Base-by-base conservation (phyloP, 306 rosid genomes). In the Abrus pulchellus region DNA sequence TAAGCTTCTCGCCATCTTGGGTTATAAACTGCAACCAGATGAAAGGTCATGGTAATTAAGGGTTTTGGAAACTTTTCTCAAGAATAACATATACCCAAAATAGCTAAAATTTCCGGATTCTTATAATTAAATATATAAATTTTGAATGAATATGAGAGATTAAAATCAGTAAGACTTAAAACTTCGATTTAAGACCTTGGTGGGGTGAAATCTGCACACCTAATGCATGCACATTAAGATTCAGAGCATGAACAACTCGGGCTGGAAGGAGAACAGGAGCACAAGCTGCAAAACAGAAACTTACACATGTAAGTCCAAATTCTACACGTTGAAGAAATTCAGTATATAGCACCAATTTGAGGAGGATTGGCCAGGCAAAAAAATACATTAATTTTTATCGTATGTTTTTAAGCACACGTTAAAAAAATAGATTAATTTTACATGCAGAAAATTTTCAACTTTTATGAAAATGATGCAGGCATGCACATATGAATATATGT, bases 211-310 rank as follows among this genome's bases (percentile, higher is more conserved):
- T 44, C 73, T 90, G 94, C 49, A 88, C 59, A 59, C 93, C 91
- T 67, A 92, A 83, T 63, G 87, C 78, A 29, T 89, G 92, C 14
- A 92, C 93, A 57, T 92, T 83, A 38, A 92, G 90, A 53, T 92
- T 90, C 66, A 92, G 93, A 80, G 97, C 97, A 85, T 89, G 74
- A 74, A 92, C 88, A 55, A 92, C 95, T 6, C 95, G 88, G 0
- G 86, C 77, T 6, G 97, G 97, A 28, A 92, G 88, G 9, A 92
- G 87, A 36, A 92, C 91, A 0, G 94, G 90, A n/a, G 97, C 85
- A 72, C 92, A 90, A 45, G 79, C 97, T 92, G 83, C 77, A 82
- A 53, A 27, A 70, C 43, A 83, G 40, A 34, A 10, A 80, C 61
- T n/a, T 69, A 6, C 47, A 44, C 13, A 7, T 29, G 50, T 32